A percentile compares a stretch with the other conserved stretches of the same genome.
Conservation (phyloP, 2,329 filamentous ascomycete genomes). For the Phialocephala subalpina region DNA sequence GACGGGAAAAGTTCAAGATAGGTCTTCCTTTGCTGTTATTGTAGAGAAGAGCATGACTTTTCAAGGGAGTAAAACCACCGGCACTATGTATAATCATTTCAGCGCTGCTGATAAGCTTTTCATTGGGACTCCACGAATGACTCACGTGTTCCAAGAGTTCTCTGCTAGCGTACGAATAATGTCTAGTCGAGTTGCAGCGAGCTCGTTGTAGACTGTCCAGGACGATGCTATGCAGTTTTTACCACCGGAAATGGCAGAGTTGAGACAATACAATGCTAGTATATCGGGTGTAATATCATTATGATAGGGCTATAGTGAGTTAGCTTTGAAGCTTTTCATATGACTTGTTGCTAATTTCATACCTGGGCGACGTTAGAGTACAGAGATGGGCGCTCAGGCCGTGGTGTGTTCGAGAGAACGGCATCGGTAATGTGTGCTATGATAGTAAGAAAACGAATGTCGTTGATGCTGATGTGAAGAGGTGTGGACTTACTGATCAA, state of each 20-base stretch:
- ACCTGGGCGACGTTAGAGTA: not conserved
- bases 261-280: constrained; percentile 18
- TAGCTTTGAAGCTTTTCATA: not conserved
- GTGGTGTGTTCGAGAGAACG: not conserved
- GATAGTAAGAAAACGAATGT: no score
- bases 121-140: not conserved
- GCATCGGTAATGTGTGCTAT: constrained; percentile 14
- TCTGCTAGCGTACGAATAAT: constrained; percentile 53
- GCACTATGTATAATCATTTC: constrained; percentile 34
- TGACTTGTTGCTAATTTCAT: no score
- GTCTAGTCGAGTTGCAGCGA: constrained; percentile 58
- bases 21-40: constrained; percentile 52
- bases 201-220: constrained; percentile 60
- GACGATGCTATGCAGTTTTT: constrained; percentile 52
- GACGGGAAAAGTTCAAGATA: constrained; percentile 66
- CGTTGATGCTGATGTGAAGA: not conserved
- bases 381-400: not conserved
- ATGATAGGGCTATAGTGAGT: constrained; percentile 21
- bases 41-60: constrained; percentile 52
- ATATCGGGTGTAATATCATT: constrained; percentile 23
- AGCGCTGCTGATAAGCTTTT: not conserved
- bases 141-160: constrained; percentile 19
- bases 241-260: constrained; percentile 15
- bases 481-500: constrained; percentile 21
- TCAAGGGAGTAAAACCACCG: constrained; percentile 53